Conservation (phyloP, 2,329 filamentous ascomycete genomes). For the Colletotrichum somersetense region DNA sequence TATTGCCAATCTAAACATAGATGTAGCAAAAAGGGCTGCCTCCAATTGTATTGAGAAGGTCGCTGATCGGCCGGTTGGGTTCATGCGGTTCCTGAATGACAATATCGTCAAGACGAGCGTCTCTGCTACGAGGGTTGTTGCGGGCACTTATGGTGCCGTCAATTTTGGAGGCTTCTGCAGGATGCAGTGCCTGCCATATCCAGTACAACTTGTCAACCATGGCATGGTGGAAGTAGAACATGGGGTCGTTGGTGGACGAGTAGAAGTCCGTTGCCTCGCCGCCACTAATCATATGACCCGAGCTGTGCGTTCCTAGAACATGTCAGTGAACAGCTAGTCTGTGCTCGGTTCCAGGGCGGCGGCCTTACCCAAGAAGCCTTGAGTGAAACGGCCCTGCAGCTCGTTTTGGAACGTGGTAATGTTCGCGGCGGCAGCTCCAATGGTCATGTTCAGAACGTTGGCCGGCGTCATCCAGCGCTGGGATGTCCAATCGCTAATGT, state of each 20-base stretch:
- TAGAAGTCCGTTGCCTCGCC: slow-evolving; percentile 47
- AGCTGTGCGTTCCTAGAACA: slow-evolving; percentile 35
- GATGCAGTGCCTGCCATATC: slow-evolving; percentile 47
- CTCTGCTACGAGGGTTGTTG: slow-evolving; percentile 43
- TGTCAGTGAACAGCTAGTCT: not conserved
- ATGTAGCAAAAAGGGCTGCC: slow-evolving; percentile 53
- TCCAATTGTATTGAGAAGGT: slow-evolving; percentile 49
- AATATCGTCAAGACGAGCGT: slow-evolving; percentile 44
- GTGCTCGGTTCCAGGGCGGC: slow-evolving; percentile 9
- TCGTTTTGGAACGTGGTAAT: slow-evolving; percentile 52
- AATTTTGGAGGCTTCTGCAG: slow-evolving; percentile 37
- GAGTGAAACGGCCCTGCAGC: slow-evolving; percentile 48
- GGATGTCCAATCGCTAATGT: slow-evolving; percentile 44
- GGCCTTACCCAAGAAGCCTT: slow-evolving; percentile 45
- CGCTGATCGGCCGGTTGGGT: slow-evolving; percentile 47
- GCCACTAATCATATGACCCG: slow-evolving; percentile 48
- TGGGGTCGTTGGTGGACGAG: slow-evolving; percentile 45
- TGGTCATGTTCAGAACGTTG: slow-evolving; percentile 43
- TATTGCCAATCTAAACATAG: slow-evolving; percentile 42
- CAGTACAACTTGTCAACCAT: slow-evolving; percentile 47
- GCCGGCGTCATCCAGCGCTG: slow-evolving; percentile 42
- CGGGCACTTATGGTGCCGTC: slow-evolving; percentile 43
- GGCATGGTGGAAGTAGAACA: slow-evolving; percentile 46
- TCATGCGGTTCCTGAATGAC: slow-evolving; percentile 47
- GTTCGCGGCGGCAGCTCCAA: slow-evolving; percentile 44